Percentiles rank a stretch among this genome's conserved stretches.
phyloP scores from a whole-genome alignment of 495 filamentous ascomycete genomes.

The Neurospora cerealis region DNA sequence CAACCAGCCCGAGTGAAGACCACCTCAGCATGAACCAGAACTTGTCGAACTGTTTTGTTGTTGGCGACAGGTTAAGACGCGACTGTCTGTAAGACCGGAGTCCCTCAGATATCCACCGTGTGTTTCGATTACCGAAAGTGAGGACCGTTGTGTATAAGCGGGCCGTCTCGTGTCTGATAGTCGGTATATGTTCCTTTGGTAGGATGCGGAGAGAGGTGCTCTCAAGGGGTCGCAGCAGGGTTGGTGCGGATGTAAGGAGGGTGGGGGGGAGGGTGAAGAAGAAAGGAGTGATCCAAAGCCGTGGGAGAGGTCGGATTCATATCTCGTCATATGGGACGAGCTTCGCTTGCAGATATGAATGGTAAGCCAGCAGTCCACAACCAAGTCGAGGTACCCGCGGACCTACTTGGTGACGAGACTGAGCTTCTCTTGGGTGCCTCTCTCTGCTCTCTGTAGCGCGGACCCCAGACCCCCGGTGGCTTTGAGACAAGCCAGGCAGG shows the following conservation, averaged over 20 bases:
- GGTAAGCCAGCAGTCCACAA: not conserved
- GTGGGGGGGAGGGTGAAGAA: conserved; percentile 6
- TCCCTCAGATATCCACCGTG: not conserved
- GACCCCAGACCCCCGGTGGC: not conserved
- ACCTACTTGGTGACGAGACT: not conserved
- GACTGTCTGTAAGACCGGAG: not conserved
- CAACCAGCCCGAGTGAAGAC: not conserved
- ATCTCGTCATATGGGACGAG: conserved; percentile 15
- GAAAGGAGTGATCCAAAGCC: conserved; percentile 15
- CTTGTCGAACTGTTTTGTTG: not conserved
- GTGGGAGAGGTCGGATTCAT: conserved; percentile 25
- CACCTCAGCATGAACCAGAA: not conserved
- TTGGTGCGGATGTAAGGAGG: not conserved
- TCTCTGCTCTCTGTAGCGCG: not conserved
- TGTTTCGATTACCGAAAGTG: not conserved
- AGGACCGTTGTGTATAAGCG: not conserved
- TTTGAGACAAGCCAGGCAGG: not conserved
- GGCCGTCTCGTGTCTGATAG: not conserved
- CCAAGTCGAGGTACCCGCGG: not conserved
- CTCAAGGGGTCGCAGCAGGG: not conserved
- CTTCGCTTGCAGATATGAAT: conserved; percentile 6
- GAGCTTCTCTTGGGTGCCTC: not conserved
- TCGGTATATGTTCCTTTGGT: not conserved
- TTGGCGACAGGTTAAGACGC: not conserved
- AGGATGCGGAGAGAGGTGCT: not conserved